Evolutionary conservation across 352 stramenopile species (phyloP).

Genomic region (Pythium apleroticum): DNA sequence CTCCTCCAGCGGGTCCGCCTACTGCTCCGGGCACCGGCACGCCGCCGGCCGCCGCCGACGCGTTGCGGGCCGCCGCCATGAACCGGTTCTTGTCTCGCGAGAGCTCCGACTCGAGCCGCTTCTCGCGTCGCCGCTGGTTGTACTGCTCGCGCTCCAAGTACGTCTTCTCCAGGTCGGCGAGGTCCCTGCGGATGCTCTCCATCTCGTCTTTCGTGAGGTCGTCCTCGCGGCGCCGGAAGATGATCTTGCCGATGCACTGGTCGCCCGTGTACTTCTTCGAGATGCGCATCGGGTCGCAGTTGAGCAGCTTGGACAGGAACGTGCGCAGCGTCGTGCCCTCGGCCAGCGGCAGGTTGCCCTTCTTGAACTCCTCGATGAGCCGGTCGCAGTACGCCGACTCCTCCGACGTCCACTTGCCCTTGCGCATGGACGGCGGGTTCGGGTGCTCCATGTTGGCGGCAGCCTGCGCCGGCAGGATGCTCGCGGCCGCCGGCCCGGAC

Average conservation of each 20-base stretch:
- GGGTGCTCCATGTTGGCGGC: constrained; percentile 32
- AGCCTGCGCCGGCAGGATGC: constrained; percentile 29
- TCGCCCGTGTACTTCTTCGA: constrained; percentile 99
- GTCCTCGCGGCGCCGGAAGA: constrained; percentile 73
- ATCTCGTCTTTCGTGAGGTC: constrained; percentile 80
- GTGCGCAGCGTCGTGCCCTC: constrained; percentile 97
- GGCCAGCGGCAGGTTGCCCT: constrained; percentile 94
- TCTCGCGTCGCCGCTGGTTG: constrained; percentile 90
- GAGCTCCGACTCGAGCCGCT: constrained; percentile 80
- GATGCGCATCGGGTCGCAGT: constrained; percentile 99
- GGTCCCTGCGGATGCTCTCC: constrained; percentile 70
- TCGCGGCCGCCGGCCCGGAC: constrained; percentile 22
- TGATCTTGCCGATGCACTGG: constrained; percentile 96
- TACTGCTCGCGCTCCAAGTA: constrained; percentile 96
- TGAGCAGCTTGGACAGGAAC: constrained; percentile 97
- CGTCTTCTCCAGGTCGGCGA: constrained; percentile 92
- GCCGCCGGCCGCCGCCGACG: neutral
- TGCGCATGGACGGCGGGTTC: constrained; percentile 63
- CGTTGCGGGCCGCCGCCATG: constrained; percentile 25
- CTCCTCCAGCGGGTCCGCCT: neutral
- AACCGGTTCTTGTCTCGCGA: constrained; percentile 72
- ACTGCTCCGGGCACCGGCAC: neutral
- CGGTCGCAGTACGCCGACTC: constrained; percentile 97
- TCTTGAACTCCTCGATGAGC: constrained; percentile 97
- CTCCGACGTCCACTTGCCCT: constrained; percentile 97